Base-by-base conservation (phyloP, 2,329 filamentous ascomycete species). In the Ophiostoma australiae region DNA sequence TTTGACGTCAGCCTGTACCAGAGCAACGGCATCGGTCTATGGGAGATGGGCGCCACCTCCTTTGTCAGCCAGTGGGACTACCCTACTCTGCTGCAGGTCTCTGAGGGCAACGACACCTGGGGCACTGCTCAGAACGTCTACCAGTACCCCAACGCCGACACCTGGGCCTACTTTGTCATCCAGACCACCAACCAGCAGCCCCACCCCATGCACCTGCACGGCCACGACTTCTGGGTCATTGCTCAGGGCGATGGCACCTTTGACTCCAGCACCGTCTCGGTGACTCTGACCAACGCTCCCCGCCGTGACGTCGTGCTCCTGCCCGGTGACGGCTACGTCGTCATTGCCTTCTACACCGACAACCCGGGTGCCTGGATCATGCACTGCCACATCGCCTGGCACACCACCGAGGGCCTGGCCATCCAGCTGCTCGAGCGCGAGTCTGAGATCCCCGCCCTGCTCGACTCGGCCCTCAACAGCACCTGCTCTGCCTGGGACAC, bases 361-460 rank as follows among this genome's bases (percentile, higher is more conserved):
- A 85, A 85, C 72, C 84, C 83, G 0, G 84, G 84, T 23, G 72
- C 66, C 8, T 86, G 84, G 84, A 79, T 82, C 4, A 81, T 86
- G 75, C 84, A 86, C 77, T 86, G 84, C 76, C 84, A 86, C 77
- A 83, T 84, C 73, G 81, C 81, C 33, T 84, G 80, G 83, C 84
- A 86, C 76, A 79, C 84, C 63, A 78, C 77, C 70, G 80, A 80
- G 71, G 84, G 84, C 39, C 79, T 87, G 27, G 82, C 80, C 6
- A 77, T 86, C 58, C 83, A 86, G 75, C 85, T 87, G 74, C 74
- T 87, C 13, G 86, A 78, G 75, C 69, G 67, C 63, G 52, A 27
- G 33, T 33, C 35, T 15, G 70, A 73, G 44, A 72, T 73, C 58
- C 55, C 31, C 4, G 52, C 31, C 10, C 39, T 61, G 61, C 68